A percentile compares a stretch with the other conserved stretches of the same genome.
These are phyloP conservation scores for Hypoxylon sp. DNA, from an alignment of 2,329 filamentous ascomycete species.

Conservation along the genomic window DNA sequence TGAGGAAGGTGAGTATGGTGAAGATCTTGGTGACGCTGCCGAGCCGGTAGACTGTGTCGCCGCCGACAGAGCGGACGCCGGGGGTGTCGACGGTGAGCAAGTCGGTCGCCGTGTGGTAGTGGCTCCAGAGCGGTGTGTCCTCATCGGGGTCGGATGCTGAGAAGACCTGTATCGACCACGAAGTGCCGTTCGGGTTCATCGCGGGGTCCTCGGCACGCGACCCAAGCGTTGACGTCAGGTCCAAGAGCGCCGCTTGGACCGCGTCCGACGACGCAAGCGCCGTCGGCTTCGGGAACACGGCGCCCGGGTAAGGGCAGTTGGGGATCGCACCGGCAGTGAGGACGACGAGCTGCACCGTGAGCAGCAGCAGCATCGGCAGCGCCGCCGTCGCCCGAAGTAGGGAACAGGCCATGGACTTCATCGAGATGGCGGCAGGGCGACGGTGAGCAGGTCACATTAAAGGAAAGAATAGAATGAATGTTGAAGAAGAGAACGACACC, in stretches of 20 bases:
- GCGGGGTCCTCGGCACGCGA: conserved; percentile 39
- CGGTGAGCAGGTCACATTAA: background rate
- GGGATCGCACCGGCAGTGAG: conserved; percentile 34
- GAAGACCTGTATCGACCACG: conserved; percentile 48
- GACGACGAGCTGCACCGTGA: conserved; percentile 14
- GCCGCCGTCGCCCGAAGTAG: conserved; percentile 6
- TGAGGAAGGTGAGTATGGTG: conserved; percentile 44
- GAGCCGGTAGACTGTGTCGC: conserved; percentile 43
- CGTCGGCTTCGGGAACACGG: conserved; percentile 46
- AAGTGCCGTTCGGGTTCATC: conserved; percentile 45
- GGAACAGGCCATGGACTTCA: conserved; percentile 1
- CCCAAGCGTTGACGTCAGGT: conserved; percentile 44
- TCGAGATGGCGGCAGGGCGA: background rate
- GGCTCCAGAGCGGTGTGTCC: conserved; percentile 38
- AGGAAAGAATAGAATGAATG: background rate
- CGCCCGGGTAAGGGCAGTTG: conserved; percentile 48
- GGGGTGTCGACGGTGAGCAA: conserved; percentile 28
- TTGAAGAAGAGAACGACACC: background rate
- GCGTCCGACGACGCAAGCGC: conserved; percentile 41
- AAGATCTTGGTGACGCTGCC: conserved; percentile 47
- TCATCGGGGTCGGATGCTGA: conserved; percentile 35
- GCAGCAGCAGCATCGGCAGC: conserved; percentile 8
- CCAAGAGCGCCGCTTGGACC: conserved; percentile 43
- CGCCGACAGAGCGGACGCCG: conserved; percentile 37
- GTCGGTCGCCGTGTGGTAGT: conserved; percentile 43